Base-by-base conservation (phyloP, 768 basidiomycete species). In the Naematelia encephala region DNA sequence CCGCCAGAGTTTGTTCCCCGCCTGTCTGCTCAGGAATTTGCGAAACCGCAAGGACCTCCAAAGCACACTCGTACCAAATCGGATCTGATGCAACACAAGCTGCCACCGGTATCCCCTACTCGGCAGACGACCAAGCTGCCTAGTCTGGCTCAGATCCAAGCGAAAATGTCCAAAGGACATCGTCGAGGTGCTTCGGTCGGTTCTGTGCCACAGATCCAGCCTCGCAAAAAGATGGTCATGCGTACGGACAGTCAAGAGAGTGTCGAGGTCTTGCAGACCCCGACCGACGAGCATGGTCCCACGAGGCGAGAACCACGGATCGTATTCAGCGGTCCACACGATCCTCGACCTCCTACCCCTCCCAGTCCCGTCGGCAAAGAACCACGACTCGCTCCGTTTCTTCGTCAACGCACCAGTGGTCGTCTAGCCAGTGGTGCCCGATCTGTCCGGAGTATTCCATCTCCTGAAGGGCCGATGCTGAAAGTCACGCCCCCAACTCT, bases 1-100 rank as follows among this genome's bases (percentile, higher is more conserved):
- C 70, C 70, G 28, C 70, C 70, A 13, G 66, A 66, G 25, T 72
- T 72, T 29, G 61, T 67, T 1, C 70, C 70, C 23, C 65, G 68
- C 3, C 54, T 69, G 1, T 59, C 67, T 13, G 70, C 66, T 22
- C 13, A 51, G n/a, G 68, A 72, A n/a, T 72, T 72, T 42, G 51
- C 62, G 13, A 51, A 56, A 26, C 14, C 16, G 8, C 27, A 60
- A 43, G 49, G 30, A 19, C 44, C 59, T 13, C 48, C 61, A 10
- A 67, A 61, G 39, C 66, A 68, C 56, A 34, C 34, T 12, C 29
- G 66, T 22, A 68, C 63, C 26, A 64, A 61, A 42, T 64, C 63
- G 11, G 60, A 61, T 43, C 29, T 57, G 14, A 56, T 63, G 56
- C n/a, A 51, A 27, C 11, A 23, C 34, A 16, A 39, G 8, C 34